These are phyloP conservation scores for Barnettozyma sucrosica DNA, from an alignment of 805 yeast genomes.

Conservation along the genomic window DNA sequence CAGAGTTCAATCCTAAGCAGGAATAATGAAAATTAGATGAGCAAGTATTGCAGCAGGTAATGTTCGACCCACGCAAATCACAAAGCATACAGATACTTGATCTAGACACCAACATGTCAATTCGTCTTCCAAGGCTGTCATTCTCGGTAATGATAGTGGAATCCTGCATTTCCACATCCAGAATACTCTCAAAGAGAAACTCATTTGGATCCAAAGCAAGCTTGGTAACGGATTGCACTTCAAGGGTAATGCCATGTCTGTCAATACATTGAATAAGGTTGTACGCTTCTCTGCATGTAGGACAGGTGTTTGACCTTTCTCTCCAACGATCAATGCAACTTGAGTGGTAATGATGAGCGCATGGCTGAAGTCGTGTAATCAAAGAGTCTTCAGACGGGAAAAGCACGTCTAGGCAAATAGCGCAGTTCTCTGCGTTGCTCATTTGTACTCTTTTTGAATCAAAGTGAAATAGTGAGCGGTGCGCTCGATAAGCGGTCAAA, in stretches of 20 bases:
- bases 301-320: slow-evolving; percentile 50
- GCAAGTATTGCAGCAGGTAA: slow-evolving; percentile 28
- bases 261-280: slow-evolving; percentile 31
- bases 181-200: slow-evolving; percentile 13
- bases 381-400: slow-evolving; percentile 16
- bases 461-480: not conserved
- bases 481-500: not conserved
- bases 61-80: slow-evolving; percentile 16
- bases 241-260: slow-evolving; percentile 13
- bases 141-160: slow-evolving; percentile 4
- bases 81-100: slow-evolving; percentile 23
- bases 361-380: slow-evolving; percentile 34
- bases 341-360: slow-evolving; percentile 53
- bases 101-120: slow-evolving; percentile 17
- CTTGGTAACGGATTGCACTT: slow-evolving; percentile 11
- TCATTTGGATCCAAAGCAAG: slow-evolving; percentile 11
- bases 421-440: slow-evolving; percentile 34
- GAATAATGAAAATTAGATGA: slow-evolving; percentile 34
- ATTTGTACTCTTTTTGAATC: not conserved
- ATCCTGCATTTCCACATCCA: slow-evolving; percentile 6
- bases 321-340: slow-evolving; percentile 56
- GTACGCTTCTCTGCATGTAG: slow-evolving; percentile 50
- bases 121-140: slow-evolving; percentile 15
- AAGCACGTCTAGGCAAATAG: slow-evolving; percentile 52
- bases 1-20: slow-evolving; percentile 33